Evolutionary conservation across 2,329 filamentous ascomycete species (phyloP).

Genomic region (Zelopaecilomyces penicillatus): DNA sequence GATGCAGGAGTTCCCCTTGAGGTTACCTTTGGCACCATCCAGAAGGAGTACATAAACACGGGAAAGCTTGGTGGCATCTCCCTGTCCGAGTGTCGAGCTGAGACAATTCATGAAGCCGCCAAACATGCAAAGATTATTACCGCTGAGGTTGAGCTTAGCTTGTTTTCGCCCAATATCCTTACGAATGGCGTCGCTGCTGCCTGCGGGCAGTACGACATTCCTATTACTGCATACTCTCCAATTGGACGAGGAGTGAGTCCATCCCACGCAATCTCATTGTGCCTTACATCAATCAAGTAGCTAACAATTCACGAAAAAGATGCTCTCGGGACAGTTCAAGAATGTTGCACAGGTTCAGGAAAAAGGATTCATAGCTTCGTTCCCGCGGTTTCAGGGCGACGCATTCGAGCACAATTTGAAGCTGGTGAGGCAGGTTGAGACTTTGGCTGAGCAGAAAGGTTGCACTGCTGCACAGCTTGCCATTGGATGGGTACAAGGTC

Average conservation of each 20-base stretch:
- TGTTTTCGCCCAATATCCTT: constrained; percentile 40
- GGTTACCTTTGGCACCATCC: constrained; percentile 33
- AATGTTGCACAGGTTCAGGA: constrained; percentile 16
- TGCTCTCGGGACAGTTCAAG: constrained; percentile 22
- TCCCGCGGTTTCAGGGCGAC: constrained; percentile 54
- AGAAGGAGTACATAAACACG: constrained; percentile 41
- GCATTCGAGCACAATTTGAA: constrained; percentile 57
- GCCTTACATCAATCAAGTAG: constrained; percentile 3
- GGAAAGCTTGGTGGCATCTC: constrained; percentile 44
- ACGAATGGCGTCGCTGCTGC: constrained; percentile 44
- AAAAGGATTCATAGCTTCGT: constrained; percentile 12
- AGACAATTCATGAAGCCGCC: constrained; percentile 40
- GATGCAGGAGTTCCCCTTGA: constrained; percentile 41
- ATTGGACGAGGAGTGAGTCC: constrained; percentile 20
- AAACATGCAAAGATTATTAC: constrained; percentile 35
- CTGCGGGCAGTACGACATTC: constrained; percentile 57
- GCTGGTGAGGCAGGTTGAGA: constrained; percentile 49
- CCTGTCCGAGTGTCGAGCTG: constrained; percentile 42
- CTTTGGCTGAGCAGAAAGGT: constrained; percentile 50
- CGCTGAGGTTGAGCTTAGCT: constrained; percentile 47
- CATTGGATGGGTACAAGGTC: constrained; percentile 51
- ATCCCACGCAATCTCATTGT: no score
- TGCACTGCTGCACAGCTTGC: constrained; percentile 58
- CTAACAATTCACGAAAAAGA: constrained; percentile 14
- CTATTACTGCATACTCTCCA: constrained; percentile 57